These are phyloP conservation scores for Nectriaceae sp. DNA, from an alignment of 2,329 filamentous ascomycete genomes.

Conservation along the genomic window DNA sequence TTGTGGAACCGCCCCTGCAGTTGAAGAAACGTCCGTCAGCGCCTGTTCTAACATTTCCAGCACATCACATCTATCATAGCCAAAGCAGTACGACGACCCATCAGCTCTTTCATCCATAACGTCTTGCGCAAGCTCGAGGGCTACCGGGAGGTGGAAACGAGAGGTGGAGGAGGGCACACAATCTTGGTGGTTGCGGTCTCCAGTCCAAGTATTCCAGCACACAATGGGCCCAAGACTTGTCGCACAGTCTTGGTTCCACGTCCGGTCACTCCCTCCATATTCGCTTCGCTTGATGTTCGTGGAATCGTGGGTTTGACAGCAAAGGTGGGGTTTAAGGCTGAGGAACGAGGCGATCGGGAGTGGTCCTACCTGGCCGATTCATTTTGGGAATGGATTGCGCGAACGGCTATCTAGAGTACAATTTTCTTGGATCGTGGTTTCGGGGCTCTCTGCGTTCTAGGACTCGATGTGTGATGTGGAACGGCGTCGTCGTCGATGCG, in stretches of 20 bases:
- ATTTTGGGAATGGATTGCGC: constrained; percentile 43
- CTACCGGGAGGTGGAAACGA: constrained; percentile 4
- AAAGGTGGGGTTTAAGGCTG: constrained; percentile 27
- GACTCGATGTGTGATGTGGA: constrained; percentile 15
- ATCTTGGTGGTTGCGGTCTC: too few species aligned
- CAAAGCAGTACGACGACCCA: constrained; percentile 2
- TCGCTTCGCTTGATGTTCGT: too few species aligned
- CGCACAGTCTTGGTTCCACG: too few species aligned
- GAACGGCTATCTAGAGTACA: constrained; percentile 13
- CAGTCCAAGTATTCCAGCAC: too few species aligned
- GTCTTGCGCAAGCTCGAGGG: constrained; percentile 8
- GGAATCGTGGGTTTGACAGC: constrained; percentile 23
- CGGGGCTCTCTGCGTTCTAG: constrained; percentile 16
- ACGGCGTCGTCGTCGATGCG: constrained; percentile 20
- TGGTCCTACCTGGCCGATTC: constrained; percentile 61
- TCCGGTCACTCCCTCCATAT: too few species aligned
- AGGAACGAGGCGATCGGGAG: constrained; percentile 28
- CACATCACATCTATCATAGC: constrained; percentile 11
- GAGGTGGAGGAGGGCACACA: constrained; percentile 18
- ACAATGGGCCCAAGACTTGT: too few species aligned
- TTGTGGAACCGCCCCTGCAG: constrained; percentile 60
- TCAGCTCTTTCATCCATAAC: constrained; percentile 11
- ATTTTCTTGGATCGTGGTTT: constrained; percentile 15
- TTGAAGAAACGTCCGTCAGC: constrained; percentile 30
- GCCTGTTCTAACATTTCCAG: constrained; percentile 18